These are phyloP conservation scores for Apiotrichum siamense DNA, from an alignment of 1,284 basidiomycete species.

Conservation along the genomic window DNA sequence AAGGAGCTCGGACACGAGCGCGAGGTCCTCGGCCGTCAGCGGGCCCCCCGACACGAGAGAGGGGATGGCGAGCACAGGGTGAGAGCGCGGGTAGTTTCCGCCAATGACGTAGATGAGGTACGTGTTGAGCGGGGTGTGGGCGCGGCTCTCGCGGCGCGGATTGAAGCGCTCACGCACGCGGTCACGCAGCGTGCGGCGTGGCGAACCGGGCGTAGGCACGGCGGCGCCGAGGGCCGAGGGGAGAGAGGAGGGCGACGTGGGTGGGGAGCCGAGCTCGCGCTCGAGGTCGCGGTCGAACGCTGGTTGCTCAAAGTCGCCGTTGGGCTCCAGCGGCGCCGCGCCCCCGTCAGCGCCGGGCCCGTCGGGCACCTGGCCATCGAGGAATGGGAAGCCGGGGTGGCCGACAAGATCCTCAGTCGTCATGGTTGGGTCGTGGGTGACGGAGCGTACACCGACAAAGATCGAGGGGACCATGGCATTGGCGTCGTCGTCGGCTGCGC, in stretches of 20 bases:
- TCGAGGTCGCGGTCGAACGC: conserved; percentile 11
- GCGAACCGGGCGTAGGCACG: neutral
- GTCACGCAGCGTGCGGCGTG: conserved; percentile 24
- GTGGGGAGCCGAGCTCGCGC: neutral
- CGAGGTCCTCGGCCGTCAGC: conserved; percentile 58
- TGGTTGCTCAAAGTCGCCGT: conserved; percentile 1
- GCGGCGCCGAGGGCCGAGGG: neutral
- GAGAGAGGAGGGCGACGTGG: neutral
- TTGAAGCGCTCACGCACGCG: conserved; percentile 22
- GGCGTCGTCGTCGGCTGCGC: conserved; percentile 12
- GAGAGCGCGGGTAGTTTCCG: conserved; percentile 73
- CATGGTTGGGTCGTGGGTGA: conserved; percentile 31
- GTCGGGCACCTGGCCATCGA: conserved; percentile 31
- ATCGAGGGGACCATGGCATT: conserved; percentile 41
- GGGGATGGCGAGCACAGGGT: conserved; percentile 71
- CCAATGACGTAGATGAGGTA: conserved; percentile 54
- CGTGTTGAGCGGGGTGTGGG: conserved; percentile 28
- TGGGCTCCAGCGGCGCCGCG: neutral
- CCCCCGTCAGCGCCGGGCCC: neutral
- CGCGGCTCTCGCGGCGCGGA: conserved; percentile 6
- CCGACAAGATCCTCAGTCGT: conserved; percentile 37
- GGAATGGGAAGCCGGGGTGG: conserved; percentile 39
- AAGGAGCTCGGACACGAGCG: conserved; percentile 57
- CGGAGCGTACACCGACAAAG: conserved; percentile 43
- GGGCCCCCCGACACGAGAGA: conserved; percentile 57